Conservation (phyloP, 805 yeast species). For the Yamadazyma phyllophila region DNA sequence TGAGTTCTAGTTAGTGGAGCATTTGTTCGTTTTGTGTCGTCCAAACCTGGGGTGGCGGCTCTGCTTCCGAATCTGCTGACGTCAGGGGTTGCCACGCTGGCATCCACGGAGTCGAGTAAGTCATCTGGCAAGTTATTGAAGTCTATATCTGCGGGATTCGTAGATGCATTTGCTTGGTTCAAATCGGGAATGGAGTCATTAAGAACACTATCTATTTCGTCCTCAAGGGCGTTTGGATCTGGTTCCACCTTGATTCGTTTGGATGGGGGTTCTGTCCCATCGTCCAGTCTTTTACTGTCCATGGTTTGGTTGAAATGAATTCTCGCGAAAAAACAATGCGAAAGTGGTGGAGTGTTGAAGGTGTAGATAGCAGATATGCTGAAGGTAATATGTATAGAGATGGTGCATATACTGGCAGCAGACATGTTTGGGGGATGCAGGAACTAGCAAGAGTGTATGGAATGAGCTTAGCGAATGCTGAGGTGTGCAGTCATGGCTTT, state of each 20-base stretch:
- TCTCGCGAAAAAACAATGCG: background rate
- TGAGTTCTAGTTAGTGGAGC: background rate
- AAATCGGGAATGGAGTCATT: constrained; percentile 12
- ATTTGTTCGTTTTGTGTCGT: background rate
- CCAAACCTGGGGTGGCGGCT: constrained; percentile 10
- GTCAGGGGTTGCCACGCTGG: constrained; percentile 15
- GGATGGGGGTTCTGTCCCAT: background rate
- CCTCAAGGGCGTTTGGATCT: constrained; percentile 11
- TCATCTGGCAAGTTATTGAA: constrained; percentile 17
- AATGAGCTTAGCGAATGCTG: too few relatives aligned
- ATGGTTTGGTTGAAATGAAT: background rate
- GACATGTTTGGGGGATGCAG: too few relatives aligned
- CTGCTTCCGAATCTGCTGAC: constrained; percentile 9
- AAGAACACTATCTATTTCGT: constrained; percentile 25
- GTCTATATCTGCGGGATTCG: constrained; percentile 8
- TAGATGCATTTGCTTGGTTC: background rate
- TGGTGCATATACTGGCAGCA: too few relatives aligned
- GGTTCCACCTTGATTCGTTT: constrained; percentile 4
- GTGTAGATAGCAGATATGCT: too few relatives aligned
- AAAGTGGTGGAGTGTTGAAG: too few relatives aligned
- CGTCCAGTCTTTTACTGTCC: background rate
- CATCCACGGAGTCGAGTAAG: constrained; percentile 14
- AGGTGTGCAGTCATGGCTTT: too few relatives aligned
- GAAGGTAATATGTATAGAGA: too few relatives aligned
- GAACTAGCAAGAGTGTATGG: too few relatives aligned